Conservation (phyloP, 1,284 basidiomycete species). For the Coniophora puteana region DNA sequence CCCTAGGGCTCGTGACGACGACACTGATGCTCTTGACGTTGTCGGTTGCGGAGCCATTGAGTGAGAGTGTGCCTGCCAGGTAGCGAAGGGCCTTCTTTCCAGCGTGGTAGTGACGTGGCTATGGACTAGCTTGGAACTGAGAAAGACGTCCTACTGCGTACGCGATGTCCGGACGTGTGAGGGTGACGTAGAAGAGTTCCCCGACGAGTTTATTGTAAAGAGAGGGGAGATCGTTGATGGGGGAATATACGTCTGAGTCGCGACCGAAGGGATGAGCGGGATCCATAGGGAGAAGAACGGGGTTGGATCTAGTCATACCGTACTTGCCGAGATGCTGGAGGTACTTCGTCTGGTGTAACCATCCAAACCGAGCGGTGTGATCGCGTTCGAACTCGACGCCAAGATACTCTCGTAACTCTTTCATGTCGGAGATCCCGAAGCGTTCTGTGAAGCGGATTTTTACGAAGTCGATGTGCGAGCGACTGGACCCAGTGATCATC, state of each 20-base stretch:
- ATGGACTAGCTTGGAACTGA: too few species aligned
- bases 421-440: constrained; percentile 10
- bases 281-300: constrained; percentile 6
- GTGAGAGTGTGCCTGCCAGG: too few species aligned
- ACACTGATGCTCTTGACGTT: too few species aligned
- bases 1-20: too few species aligned
- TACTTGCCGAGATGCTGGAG: constrained; percentile 4
- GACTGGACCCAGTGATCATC: neutral
- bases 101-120: too few species aligned
- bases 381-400: constrained; percentile 8
- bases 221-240: neutral
- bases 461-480: neutral
- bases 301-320: neutral
- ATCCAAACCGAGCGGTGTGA: rapidly evolving
- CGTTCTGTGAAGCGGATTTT: neutral
- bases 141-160: neutral
- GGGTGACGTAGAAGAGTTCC: constrained; percentile 7
- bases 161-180: neutral
- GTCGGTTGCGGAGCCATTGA: too few species aligned
- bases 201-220: constrained; percentile 3
- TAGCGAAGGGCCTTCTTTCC: too few species aligned
- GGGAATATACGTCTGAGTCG: neutral
- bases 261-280: constrained; percentile 1
- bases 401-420: constrained; percentile 4
- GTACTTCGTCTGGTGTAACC: constrained; percentile 12